phyloP scores from a whole-genome alignment of 768 basidiomycete species.

The Rhodocollybia butyracea region DNA sequence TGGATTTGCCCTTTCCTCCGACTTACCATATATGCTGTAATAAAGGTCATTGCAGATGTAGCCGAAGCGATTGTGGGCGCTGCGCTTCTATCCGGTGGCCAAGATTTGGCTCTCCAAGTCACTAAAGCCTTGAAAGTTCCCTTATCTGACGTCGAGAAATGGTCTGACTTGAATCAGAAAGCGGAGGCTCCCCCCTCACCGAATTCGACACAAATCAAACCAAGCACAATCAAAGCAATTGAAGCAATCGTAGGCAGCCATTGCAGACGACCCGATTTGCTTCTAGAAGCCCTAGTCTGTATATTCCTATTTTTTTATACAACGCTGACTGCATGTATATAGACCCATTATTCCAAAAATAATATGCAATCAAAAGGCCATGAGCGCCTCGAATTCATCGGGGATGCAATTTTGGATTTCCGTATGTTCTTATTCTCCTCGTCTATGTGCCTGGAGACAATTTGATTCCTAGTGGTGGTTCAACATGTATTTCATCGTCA shows the following conservation, averaged over 20 bases:
- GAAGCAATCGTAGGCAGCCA: conserved; percentile 62
- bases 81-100: conserved; percentile 72
- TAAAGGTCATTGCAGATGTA: conserved; percentile 78
- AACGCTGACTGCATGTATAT: not conserved
- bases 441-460: not conserved
- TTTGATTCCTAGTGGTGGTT: conserved; percentile 55
- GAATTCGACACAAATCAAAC: conserved; percentile 40
- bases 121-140: conserved; percentile 65
- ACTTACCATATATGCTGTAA: not conserved
- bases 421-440: conserved; percentile 50
- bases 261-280: conserved; percentile 58
- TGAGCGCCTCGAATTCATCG: conserved; percentile 81
- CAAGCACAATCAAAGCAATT: conserved; percentile 50
- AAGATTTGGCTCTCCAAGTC: conserved; percentile 59
- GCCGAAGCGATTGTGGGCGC: conserved; percentile 84
- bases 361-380: conserved; percentile 56
- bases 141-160: conserved; percentile 58
- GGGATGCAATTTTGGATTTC: conserved; percentile 84
- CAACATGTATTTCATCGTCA: conserved; percentile 66
- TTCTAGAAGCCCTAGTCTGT: conserved; percentile 72
- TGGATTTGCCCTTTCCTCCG: conserved; percentile 3
- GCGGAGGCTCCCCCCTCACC: too few relatives aligned
- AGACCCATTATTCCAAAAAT: conserved; percentile 70
- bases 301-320: not conserved
- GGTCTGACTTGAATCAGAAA: conserved; percentile 64